Evolutionary conservation across 306 rosid genomes (phyloP).

Genomic region (Cicer arietinum): DNA sequence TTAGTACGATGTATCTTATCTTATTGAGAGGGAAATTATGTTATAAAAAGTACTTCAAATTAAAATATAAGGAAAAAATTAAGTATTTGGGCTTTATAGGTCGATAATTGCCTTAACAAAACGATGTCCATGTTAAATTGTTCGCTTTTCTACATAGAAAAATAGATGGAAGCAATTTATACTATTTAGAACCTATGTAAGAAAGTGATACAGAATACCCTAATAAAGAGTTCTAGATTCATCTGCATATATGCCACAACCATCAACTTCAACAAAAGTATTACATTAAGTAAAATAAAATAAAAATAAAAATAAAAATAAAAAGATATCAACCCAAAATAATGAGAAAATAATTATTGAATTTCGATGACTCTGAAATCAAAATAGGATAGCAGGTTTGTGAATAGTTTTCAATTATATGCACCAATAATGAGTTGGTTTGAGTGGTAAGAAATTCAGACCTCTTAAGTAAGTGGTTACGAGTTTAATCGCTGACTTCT

Average conservation of each 20-base stretch:
- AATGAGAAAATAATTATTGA: not conserved
- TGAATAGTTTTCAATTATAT: too few relatives aligned
- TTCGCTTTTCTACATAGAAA: not conserved
- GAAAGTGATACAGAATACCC: not conserved
- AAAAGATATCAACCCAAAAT: not conserved
- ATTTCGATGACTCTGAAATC: not conserved
- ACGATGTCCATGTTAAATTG: not conserved
- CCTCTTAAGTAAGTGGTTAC: too few relatives aligned
- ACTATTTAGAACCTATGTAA: not conserved
- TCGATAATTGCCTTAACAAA: too few relatives aligned
- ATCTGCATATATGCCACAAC: not conserved
- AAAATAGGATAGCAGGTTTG: not conserved
- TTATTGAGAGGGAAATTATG: too few relatives aligned
- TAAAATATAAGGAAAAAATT: too few relatives aligned
- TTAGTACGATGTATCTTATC: too few relatives aligned
- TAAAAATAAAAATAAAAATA: not conserved
- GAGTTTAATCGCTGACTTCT: too few relatives aligned
- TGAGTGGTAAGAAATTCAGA: too few relatives aligned
- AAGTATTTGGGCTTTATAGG: too few relatives aligned
- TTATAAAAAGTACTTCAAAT: too few relatives aligned
- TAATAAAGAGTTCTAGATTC: too few relatives aligned
- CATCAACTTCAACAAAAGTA: not conserved
- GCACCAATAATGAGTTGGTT: too few relatives aligned
- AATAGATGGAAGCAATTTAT: not conserved
- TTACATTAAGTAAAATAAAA: not conserved